These are phyloP conservation scores for Didymella glomerata DNA, from an alignment of 2,329 filamentous ascomycete species.

Conservation along the genomic window DNA sequence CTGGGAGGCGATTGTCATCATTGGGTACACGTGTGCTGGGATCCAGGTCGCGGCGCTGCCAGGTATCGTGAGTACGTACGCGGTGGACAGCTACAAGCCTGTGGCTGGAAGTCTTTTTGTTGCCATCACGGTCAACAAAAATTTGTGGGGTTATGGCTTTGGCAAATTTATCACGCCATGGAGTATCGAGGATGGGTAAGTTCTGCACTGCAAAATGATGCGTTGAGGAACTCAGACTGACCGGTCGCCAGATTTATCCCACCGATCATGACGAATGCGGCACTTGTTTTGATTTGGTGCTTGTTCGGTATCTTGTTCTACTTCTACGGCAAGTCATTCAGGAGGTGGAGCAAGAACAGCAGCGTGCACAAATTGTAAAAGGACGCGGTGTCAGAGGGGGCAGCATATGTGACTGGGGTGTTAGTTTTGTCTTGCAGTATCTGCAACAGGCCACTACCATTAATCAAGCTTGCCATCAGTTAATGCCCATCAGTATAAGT, in stretches of 20 bases:
- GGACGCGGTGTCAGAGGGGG: background rate
- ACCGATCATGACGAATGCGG: slow-evolving; percentile 69
- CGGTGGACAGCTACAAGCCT: slow-evolving; percentile 71
- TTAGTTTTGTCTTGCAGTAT: background rate
- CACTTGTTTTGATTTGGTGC: slow-evolving; percentile 63
- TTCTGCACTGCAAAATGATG: background rate
- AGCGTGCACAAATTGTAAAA: slow-evolving; percentile 62
- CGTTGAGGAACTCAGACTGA: background rate
- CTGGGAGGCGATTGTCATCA: slow-evolving; percentile 65
- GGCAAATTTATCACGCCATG: slow-evolving; percentile 64
- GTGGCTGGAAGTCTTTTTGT: slow-evolving; percentile 68
- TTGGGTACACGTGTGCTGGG: slow-evolving; percentile 65
- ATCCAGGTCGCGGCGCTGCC: slow-evolving; percentile 69
- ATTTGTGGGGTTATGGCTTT: slow-evolving; percentile 69
- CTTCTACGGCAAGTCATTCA: slow-evolving; percentile 66
- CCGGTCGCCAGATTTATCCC: slow-evolving; percentile 51
- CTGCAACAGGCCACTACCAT: background rate
- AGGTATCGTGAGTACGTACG: slow-evolving; percentile 66
- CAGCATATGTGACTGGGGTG: background rate
- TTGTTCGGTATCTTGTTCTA: slow-evolving; percentile 65
- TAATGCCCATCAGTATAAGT: no score
- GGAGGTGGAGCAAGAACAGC: slow-evolving; percentile 64
- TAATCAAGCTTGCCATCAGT: background rate
- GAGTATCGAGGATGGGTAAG: slow-evolving; percentile 58
- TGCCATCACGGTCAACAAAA: slow-evolving; percentile 70